Conservation (phyloP, 768 basidiomycete species). For the Tylopilus subfusipes region DNA sequence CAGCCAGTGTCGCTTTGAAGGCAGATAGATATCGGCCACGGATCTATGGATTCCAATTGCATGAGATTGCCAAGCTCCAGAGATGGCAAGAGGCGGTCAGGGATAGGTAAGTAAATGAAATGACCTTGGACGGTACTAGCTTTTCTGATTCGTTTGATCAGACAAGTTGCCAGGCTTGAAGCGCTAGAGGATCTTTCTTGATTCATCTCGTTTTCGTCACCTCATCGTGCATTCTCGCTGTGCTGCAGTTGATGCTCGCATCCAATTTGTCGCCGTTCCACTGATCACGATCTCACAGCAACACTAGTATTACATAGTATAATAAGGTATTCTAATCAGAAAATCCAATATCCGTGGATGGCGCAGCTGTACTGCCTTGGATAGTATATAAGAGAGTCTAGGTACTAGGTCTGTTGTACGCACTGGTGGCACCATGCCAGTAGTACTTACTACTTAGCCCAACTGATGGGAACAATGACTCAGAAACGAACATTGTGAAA, state of each 20-base stretch:
- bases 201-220: slow-evolving; percentile 2
- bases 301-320: not conserved
- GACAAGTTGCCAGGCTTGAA: slow-evolving; percentile 52
- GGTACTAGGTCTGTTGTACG: no score
- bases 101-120: slow-evolving; percentile 56
- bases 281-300: not conserved
- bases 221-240: slow-evolving; percentile 2
- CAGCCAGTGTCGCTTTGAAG: slow-evolving; percentile 79
- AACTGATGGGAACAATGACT: no score
- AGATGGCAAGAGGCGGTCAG: slow-evolving; percentile 94
- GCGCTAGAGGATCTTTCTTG: slow-evolving; percentile 38
- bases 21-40: slow-evolving; percentile 89
- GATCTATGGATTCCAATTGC: slow-evolving; percentile 95
- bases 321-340: not conserved
- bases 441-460: no score
- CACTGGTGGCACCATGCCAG: no score
- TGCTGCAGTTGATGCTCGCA: slow-evolving; percentile 7
- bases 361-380: not conserved
- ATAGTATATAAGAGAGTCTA: no score
- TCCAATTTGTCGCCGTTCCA: not conserved
- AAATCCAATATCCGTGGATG: not conserved
- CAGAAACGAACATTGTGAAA: no score
- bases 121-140: not conserved
- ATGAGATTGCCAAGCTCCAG: slow-evolving; percentile 90
- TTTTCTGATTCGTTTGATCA: slow-evolving; percentile 14